Evolutionary conservation across 306 rosid species (phyloP), one percentile per base, ranked within the genome.

Genomic region (Urtica urens): DNA sequence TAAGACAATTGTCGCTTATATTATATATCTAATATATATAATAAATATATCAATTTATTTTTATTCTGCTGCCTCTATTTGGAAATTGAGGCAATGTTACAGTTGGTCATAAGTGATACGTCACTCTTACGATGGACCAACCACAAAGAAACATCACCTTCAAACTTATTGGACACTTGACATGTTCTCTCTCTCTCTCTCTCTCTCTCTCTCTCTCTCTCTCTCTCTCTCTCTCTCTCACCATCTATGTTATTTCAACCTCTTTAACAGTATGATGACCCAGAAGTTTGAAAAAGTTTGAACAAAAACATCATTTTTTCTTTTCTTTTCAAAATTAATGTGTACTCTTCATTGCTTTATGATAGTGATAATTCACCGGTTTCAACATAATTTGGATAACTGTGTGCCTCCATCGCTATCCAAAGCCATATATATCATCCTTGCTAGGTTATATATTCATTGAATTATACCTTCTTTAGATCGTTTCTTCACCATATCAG

Each of bases 331-430:
- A 70, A 38, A 38, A 55, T 66, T 55, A 7, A 7, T 7, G 37
- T 31, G 37, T 35, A 14, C n/a, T 35, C 40, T 10, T 35, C n/a
- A 35, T 5, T 35, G n/a, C n/a, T 35, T 28, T 44, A 53, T 67
- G 76, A 62, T 29, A 55, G 70, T 56, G 76, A 67, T 60, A 29
- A 49, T 64, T 52, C 67, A 55, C 55, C 43, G 30, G 31, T 21
- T 43, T 20, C 14, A 64, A 66, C 50, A 66, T 28, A 67, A 59
- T 51, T 60, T 76, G 65, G 74, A 80, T 44, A 70, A 51, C 49
- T 64, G 78, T 60, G 78, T 67, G 63, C 71, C 24, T 48, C 67
- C 62, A 57, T 76, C 65, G 68, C 63, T 70, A 59, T 73, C 71
- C 63, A 67, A 57, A 23, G 34, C 56, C 62, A 55, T 14, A 33